phyloP scores from a whole-genome alignment of 768 basidiomycete species.

The Suillus subalutaceus region DNA sequence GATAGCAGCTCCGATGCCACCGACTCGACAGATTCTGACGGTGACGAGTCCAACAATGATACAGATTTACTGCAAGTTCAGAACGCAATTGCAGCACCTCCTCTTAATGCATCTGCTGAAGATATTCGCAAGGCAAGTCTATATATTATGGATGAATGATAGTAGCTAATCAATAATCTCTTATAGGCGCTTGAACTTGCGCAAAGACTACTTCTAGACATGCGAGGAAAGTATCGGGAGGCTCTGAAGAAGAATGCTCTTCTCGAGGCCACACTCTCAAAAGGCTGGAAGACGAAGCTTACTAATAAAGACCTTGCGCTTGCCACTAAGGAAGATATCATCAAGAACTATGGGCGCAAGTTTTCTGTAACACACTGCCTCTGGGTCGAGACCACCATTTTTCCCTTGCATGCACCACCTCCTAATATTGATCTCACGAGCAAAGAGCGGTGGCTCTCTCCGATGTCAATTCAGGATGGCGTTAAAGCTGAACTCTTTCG shows the following conservation, averaged over 20 bases:
- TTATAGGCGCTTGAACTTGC: too few relatives aligned
- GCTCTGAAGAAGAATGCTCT: background rate
- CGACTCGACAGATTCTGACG: background rate
- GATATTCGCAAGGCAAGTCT: background rate
- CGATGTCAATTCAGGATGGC: too few relatives aligned
- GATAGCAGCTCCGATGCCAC: background rate
- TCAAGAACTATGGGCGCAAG: background rate
- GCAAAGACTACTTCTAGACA: background rate
- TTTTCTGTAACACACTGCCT: constrained; percentile 1
- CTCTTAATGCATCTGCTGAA: background rate
- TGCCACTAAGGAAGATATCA: background rate
- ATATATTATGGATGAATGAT: background rate
- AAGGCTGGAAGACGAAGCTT: background rate
- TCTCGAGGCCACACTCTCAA: background rate
- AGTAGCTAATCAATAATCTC: background rate
- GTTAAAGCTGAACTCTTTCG: too few relatives aligned
- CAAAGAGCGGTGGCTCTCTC: too few relatives aligned
- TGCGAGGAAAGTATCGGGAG: background rate
- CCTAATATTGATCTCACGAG: too few relatives aligned
- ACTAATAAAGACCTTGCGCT: background rate
- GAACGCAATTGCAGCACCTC: background rate
- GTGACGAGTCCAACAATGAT: background rate
- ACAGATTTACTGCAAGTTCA: background rate
- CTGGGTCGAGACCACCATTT: background rate
- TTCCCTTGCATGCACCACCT: too few relatives aligned